phyloP scores from a whole-genome alignment of 2,329 filamentous ascomycete genomes.

The Dryadomyces quercivorus region DNA sequence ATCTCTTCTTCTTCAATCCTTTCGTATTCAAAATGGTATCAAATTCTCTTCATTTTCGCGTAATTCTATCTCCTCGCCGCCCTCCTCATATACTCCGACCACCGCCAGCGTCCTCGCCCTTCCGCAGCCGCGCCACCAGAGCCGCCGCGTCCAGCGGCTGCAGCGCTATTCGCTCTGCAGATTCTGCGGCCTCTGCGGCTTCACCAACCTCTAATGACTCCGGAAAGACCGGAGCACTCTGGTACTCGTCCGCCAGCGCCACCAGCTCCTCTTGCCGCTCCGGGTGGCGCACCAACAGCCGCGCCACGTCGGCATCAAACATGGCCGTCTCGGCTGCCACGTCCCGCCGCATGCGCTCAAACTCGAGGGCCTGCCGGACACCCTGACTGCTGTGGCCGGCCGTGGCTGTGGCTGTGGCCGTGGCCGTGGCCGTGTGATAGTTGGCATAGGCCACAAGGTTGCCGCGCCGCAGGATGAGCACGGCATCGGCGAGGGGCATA shows the following conservation, averaged over 20 bases:
- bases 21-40: too few relatives aligned
- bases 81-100: background rate
- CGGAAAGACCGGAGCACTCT: background rate
- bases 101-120: background rate
- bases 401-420: background rate
- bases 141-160: background rate
- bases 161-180: background rate
- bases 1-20: too few relatives aligned
- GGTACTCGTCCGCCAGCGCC: constrained; percentile 4
- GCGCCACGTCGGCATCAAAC: constrained; percentile 18
- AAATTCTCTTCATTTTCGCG: too few relatives aligned
- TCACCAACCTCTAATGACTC: too few relatives aligned
- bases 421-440: background rate
- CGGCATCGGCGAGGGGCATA: constrained; percentile 16
- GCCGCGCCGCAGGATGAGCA: constrained; percentile 26
- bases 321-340: constrained; percentile 6
- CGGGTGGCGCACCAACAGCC: constrained; percentile 6
- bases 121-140: background rate
- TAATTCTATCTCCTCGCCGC: background rate
- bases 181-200: too few relatives aligned
- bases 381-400: background rate
- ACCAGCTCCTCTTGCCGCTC: constrained; percentile 8
- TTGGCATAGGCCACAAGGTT: constrained; percentile 21
- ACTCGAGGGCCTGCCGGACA: constrained; percentile 7
- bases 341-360: constrained; percentile 9